A percentile compares a stretch with the other conserved stretches of the same genome.
phyloP scores from a whole-genome alignment of 345 rosid genomes.

The Salix viminalis region DNA sequence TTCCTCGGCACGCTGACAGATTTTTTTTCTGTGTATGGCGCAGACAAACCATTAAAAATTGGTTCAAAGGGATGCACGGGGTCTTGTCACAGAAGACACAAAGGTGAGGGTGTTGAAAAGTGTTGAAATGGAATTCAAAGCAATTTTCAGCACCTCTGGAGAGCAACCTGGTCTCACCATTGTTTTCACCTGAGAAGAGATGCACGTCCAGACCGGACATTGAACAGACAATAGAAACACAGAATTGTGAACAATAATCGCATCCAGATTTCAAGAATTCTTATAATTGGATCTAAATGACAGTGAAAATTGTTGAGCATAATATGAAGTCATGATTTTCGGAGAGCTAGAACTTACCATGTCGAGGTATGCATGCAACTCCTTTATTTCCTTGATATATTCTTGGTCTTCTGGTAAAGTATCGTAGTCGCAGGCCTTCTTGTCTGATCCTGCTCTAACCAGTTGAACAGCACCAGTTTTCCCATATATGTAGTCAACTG shows the following conservation, averaged over 20 bases:
- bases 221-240: not conserved
- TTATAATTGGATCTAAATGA: not conserved
- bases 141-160: conserved; percentile 27
- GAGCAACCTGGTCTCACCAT: conserved; percentile 42
- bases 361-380: conserved; percentile 34
- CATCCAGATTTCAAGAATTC: no score
- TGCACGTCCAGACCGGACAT: not conserved
- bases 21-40: not conserved
- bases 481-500: not conserved
- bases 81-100: conserved; percentile 21
- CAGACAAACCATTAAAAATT: not conserved
- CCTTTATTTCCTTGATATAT: conserved; percentile 17
- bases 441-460: not conserved
- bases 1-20: not conserved
- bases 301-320: not conserved
- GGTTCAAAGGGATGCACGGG: conserved; percentile 30
- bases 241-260: not conserved
- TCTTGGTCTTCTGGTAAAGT: conserved; percentile 11
- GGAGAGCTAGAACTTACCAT: conserved; percentile 11
- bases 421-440: not conserved
- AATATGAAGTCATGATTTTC: not conserved
- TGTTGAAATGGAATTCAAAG: conserved; percentile 30
- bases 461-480: not conserved
- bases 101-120: conserved; percentile 27
- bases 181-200: conserved; percentile 28